A percentile compares a stretch with the other conserved stretches of the same genome.
phyloP scores from a whole-genome alignment of 2,329 filamentous ascomycete species.

The Phaeosphaeriaceae sp. region DNA sequence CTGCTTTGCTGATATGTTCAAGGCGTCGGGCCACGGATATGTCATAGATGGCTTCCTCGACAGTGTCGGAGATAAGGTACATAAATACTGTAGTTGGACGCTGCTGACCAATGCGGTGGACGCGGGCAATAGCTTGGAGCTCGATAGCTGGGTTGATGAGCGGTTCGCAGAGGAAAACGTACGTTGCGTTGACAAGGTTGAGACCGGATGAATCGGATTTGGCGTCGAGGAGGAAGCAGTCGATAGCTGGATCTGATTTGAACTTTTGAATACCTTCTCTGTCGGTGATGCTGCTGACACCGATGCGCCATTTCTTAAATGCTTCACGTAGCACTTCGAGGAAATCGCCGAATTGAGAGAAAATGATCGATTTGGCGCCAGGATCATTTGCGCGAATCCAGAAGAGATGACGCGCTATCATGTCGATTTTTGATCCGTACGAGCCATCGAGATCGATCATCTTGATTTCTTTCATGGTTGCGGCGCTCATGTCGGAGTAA shows the following conservation, averaged over 20 bases:
- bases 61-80: slow-evolving; percentile 88
- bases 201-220: slow-evolving; percentile 87
- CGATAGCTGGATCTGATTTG: slow-evolving; percentile 73
- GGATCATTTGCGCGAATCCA: slow-evolving; percentile 87
- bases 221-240: slow-evolving; percentile 89
- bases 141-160: slow-evolving; percentile 93
- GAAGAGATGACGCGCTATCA: slow-evolving; percentile 71
- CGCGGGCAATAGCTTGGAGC: slow-evolving; percentile 91
- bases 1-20: slow-evolving; percentile 67
- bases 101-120: slow-evolving; percentile 91
- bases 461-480: slow-evolving; percentile 80
- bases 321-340: slow-evolving; percentile 75
- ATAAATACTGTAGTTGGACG: slow-evolving; percentile 93
- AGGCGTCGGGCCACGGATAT: slow-evolving; percentile 81
- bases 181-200: slow-evolving; percentile 89
- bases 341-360: slow-evolving; percentile 88
- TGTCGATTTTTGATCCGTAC: slow-evolving; percentile 92
- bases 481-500: slow-evolving; percentile 77
- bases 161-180: slow-evolving; percentile 94
- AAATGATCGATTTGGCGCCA: slow-evolving; percentile 90
- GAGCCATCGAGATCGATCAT: slow-evolving; percentile 76
- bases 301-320: slow-evolving; percentile 75
- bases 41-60: slow-evolving; percentile 91
- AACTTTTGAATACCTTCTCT: slow-evolving; percentile 76
- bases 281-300: slow-evolving; percentile 73